These are phyloP conservation scores for Ustilago shanxiensis DNA, from an alignment of 1,284 basidiomycete genomes.

Conservation along the genomic window DNA sequence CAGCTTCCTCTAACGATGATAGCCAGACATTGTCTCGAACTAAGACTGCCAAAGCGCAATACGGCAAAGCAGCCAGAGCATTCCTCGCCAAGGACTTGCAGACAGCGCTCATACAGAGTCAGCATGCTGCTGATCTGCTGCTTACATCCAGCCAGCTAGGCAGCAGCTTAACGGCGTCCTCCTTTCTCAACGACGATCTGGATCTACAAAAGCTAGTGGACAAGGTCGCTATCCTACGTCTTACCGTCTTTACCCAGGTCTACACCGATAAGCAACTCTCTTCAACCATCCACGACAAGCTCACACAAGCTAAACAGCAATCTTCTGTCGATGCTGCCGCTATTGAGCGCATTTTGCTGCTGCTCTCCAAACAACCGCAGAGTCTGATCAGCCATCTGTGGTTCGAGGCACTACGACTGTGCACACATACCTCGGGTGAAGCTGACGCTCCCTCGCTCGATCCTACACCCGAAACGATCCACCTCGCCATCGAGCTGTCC, in stretches of 20 bases:
- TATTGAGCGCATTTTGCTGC: conserved; percentile 29
- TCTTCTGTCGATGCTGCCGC: conserved; percentile 14
- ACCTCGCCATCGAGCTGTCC: conserved; percentile 47
- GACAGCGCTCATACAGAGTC: conserved; percentile 41
- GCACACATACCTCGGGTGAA: conserved; percentile 31
- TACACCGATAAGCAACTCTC: conserved; percentile 36
- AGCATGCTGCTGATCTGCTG: conserved; percentile 40
- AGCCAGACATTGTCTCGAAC: conserved; percentile 39
- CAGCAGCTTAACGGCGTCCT: conserved; percentile 35
- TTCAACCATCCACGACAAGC: conserved; percentile 19
- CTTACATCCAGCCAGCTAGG: conserved; percentile 33
- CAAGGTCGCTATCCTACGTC: conserved; percentile 48
- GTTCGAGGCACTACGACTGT: conserved; percentile 50
- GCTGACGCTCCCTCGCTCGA: conserved; percentile 46
- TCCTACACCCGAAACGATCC: conserved; percentile 38
- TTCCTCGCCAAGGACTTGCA: conserved; percentile 56
- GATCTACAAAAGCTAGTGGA: conserved; percentile 33
- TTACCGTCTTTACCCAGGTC: conserved; percentile 51
- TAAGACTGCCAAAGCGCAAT: conserved; percentile 40
- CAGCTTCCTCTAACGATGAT: conserved; percentile 30
- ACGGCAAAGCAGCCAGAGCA: conserved; percentile 45
- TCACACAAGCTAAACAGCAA: conserved; percentile 24
- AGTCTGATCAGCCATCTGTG: conserved; percentile 53
- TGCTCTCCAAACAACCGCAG: conserved; percentile 40
- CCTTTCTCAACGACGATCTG: conserved; percentile 28